Percentiles rank a stretch among this genome's conserved stretches.
phyloP scores from a whole-genome alignment of 176 grass and related monocot genomes.

The Pontederia paniculata region DNA sequence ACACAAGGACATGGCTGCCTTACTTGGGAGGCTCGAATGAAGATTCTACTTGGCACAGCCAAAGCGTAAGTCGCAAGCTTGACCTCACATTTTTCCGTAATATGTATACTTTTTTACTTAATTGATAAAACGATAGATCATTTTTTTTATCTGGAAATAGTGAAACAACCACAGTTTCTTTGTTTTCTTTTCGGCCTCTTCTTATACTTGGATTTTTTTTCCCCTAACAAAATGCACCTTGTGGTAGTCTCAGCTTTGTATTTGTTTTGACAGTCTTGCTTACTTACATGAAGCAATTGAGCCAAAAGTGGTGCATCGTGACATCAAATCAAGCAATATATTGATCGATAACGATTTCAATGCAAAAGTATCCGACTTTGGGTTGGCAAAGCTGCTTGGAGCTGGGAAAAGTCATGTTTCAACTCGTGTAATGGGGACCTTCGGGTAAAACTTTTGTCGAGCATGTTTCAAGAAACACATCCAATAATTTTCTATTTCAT shows the following conservation, averaged over 20 bases:
- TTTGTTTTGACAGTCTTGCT: conserved; percentile 36
- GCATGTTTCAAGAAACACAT: too few species aligned
- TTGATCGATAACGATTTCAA: conserved; percentile 86
- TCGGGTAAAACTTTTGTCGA: conserved; percentile 30
- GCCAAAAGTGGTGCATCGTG: conserved; percentile 86
- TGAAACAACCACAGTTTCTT: too few species aligned
- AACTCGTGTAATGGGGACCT: conserved; percentile 83
- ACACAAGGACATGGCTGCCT: conserved; percentile 53
- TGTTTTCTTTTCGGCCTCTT: too few species aligned
- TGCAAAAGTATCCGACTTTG: conserved; percentile 81
- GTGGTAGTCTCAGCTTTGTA: background rate
- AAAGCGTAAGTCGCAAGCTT: conserved; percentile 52
- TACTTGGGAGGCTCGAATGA: conserved; percentile 76
- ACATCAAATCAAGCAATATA: conserved; percentile 90
- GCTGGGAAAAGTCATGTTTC: conserved; percentile 82
- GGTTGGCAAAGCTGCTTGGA: conserved; percentile 68
- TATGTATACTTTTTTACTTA: conserved; percentile 1
- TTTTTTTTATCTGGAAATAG: too few species aligned
- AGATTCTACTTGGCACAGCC: conserved; percentile 60
- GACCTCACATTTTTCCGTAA: conserved; percentile 3
- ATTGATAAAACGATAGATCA: too few species aligned
- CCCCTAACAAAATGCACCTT: background rate
- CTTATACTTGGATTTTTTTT: too few species aligned
- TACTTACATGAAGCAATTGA: conserved; percentile 92
- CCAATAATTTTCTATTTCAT: too few species aligned